phyloP scores from a whole-genome alignment of 345 rosid species.

The Pugionium dolabratum region DNA sequence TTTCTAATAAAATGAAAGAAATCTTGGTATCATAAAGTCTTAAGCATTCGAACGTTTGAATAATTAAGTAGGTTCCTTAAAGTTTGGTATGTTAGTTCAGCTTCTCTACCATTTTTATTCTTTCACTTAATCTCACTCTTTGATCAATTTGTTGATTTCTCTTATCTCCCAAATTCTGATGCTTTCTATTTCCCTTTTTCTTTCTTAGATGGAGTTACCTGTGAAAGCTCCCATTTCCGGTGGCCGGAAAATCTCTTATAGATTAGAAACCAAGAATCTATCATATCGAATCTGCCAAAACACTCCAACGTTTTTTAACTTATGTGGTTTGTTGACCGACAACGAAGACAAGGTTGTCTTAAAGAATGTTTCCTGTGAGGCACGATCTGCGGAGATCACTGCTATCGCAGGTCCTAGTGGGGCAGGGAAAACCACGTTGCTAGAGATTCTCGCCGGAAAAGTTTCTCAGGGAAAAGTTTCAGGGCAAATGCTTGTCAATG shows the following conservation, averaged over 20 bases:
- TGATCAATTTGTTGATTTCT: slow-evolving; percentile 27
- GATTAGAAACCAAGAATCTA: slow-evolving; percentile 57
- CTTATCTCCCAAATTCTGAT: slow-evolving; percentile 29
- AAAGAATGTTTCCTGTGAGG: slow-evolving; percentile 64
- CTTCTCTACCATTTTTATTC: slow-evolving; percentile 48
- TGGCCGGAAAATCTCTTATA: slow-evolving; percentile 47
- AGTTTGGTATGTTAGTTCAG: slow-evolving; percentile 85
- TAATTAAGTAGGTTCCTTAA: slow-evolving; percentile 24
- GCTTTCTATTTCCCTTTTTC: slow-evolving; percentile 27
- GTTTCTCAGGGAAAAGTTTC: slow-evolving; percentile 45
- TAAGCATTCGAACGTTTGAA: slow-evolving; percentile 20
- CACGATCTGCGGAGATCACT: slow-evolving; percentile 64
- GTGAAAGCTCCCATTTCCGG: slow-evolving; percentile 48
- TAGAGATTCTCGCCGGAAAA: slow-evolving; percentile 83
- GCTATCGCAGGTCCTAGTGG: slow-evolving; percentile 93
- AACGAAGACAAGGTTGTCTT: slow-evolving; percentile 49
- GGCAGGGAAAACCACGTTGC: slow-evolving; percentile 86
- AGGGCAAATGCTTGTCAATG: slow-evolving; percentile 69
- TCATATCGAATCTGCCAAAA: slow-evolving; percentile 55
- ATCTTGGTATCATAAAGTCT: slow-evolving; percentile 9
- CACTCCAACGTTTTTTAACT: slow-evolving; percentile 42
- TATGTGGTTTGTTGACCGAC: slow-evolving; percentile 33
- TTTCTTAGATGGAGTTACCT: slow-evolving; percentile 66
- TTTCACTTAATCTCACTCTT: slow-evolving; percentile 41
- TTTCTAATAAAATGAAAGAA: background rate